Conservation (phyloP, 306 rosid genomes). For the Castanopsis chinensis region DNA sequence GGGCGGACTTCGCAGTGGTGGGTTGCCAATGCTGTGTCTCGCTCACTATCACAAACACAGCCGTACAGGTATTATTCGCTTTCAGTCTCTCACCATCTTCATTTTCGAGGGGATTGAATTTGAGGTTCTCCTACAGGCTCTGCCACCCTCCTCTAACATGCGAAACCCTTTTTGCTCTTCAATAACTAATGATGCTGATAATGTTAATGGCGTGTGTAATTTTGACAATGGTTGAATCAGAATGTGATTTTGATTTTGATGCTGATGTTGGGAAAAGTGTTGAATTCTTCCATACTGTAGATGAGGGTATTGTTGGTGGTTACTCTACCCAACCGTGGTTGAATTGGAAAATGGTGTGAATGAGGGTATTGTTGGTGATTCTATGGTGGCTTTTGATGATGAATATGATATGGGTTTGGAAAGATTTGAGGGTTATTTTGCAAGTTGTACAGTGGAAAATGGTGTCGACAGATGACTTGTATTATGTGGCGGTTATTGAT, state of each 20-base stretch:
- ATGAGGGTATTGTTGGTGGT: too few species aligned
- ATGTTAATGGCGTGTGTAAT: background rate
- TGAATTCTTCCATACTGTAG: too few species aligned
- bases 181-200: conserved; percentile 19
- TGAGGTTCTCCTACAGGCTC: conserved; percentile 13
- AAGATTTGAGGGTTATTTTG: conserved; percentile 28
- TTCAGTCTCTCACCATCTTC: too few species aligned
- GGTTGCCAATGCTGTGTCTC: too few species aligned
- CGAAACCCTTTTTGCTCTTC: conserved; percentile 41
- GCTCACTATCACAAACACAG: too few species aligned
- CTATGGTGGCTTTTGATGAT: background rate
- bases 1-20: too few species aligned
- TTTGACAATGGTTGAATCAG: conserved; percentile 5
- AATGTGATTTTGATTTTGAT: conserved; percentile 29
- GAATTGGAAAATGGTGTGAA: conserved; percentile 24
- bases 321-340: background rate
- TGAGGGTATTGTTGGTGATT: conserved; percentile 21
- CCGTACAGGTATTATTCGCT: too few species aligned
- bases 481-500: conserved; percentile 82
- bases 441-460: conserved; percentile 79
- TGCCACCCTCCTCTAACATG: background rate
- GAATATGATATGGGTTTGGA: conserved; percentile 31
- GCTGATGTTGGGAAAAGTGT: conserved; percentile 44
- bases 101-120: conserved; percentile 26
- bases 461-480: conserved; percentile 77